phyloP scores from a whole-genome alignment of 495 filamentous ascomycete species.

The Talaromyces nanjingensis region DNA sequence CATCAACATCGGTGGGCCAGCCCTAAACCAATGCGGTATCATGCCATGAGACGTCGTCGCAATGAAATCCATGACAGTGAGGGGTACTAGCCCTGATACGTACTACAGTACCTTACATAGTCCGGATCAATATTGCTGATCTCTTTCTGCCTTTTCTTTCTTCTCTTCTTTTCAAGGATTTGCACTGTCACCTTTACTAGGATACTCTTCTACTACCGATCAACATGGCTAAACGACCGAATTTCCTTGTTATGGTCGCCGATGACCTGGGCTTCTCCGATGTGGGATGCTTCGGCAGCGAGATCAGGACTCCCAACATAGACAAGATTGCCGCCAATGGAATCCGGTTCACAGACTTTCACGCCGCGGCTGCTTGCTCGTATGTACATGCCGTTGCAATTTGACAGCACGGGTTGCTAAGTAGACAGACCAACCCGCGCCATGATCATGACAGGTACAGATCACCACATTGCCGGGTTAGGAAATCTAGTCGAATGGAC shows the following conservation, averaged over 20 bases:
- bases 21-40: not conserved
- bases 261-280: slow-evolving; percentile 21
- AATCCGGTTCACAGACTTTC: slow-evolving; percentile 24
- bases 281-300: slow-evolving; percentile 23
- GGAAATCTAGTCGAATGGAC: slow-evolving; percentile 26
- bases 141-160: not conserved
- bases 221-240: not conserved
- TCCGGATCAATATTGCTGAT: not conserved
- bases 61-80: not conserved
- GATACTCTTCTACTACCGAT: not conserved
- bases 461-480: slow-evolving; percentile 34
- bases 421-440: slow-evolving; percentile 20
- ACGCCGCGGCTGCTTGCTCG: slow-evolving; percentile 28
- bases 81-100: not conserved
- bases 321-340: slow-evolving; percentile 25
- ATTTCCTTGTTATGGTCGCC: not conserved
- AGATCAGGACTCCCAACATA: slow-evolving; percentile 29
- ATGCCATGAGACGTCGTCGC: not conserved
- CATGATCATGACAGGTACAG: slow-evolving; percentile 46
- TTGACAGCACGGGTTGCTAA: not conserved
- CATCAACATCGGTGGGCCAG: not conserved
- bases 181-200: not conserved
- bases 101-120: not conserved
- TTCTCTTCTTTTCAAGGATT: not conserved
- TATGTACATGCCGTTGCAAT: not conserved